Percentiles rank a stretch among this genome's conserved stretches.
Conservation (phyloP, 768 basidiomycete genomes). For the Piloderma croceum region DNA sequence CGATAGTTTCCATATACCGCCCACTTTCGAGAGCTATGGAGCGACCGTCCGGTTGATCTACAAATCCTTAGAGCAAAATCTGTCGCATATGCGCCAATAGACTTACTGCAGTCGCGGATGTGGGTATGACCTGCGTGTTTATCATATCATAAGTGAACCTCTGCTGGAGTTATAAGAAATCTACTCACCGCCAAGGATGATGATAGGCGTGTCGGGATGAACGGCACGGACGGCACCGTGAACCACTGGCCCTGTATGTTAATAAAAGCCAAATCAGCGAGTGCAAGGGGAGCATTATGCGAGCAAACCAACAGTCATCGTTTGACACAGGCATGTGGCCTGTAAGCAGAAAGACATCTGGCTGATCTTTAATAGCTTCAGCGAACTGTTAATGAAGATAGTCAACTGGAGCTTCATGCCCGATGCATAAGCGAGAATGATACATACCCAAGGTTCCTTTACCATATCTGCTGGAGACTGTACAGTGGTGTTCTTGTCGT, state of each 20-base stretch:
- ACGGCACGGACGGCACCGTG: constrained; percentile 67
- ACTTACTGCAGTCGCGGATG: constrained; percentile 70
- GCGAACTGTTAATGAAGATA: constrained; percentile 45
- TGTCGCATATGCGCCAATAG: not conserved
- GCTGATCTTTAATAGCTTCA: constrained; percentile 72
- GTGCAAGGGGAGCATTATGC: not conserved
- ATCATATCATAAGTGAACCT: too few relatives aligned
- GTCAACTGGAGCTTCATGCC: not conserved
- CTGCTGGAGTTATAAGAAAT: too few relatives aligned
- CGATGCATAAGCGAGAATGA: not conserved
- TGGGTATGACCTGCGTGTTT: constrained; percentile 76
- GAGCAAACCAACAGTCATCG: constrained; percentile 56
- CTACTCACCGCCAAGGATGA: constrained; percentile 68
- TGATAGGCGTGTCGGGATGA: constrained; percentile 71
- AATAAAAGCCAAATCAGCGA: not conserved
- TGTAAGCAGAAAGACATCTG: constrained; percentile 75
- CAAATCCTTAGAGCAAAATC: not conserved
- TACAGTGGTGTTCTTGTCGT: constrained; percentile 66
- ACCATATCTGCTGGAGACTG: constrained; percentile 72
- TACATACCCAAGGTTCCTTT: constrained; percentile 65
- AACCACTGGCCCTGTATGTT: constrained; percentile 57
- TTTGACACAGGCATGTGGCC: constrained; percentile 79
- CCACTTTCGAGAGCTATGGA: constrained; percentile 80
- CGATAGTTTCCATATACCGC: constrained; percentile 89
- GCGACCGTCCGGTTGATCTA: constrained; percentile 64